Evolutionary conservation across 805 yeast genomes (phyloP).

Genomic region (Candida bentonensis): DNA sequence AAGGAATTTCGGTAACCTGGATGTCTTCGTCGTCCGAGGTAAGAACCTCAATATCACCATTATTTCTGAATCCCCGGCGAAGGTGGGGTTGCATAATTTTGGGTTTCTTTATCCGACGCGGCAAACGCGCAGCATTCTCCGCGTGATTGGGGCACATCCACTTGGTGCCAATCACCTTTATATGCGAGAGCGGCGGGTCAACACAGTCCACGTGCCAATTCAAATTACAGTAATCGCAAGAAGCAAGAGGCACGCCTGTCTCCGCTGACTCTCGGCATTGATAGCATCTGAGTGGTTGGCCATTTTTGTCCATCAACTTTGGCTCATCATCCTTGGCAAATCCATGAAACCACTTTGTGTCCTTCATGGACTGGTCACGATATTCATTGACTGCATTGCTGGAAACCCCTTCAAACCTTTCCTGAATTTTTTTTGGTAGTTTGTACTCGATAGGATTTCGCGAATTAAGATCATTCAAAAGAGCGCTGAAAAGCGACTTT

Average conservation of each 20-base stretch:
- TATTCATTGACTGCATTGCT: slow-evolving; percentile 62
- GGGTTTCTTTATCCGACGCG: slow-evolving; percentile 33
- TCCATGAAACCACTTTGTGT: slow-evolving; percentile 20
- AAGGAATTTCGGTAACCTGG: slow-evolving; percentile 25
- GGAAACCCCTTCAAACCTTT: slow-evolving; percentile 56
- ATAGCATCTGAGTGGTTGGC: slow-evolving; percentile 58
- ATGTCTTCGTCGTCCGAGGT: slow-evolving; percentile 28
- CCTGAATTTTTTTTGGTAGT: slow-evolving; percentile 57
- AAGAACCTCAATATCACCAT: slow-evolving; percentile 46
- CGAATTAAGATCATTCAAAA: slow-evolving; percentile 43
- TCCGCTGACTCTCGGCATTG: slow-evolving; percentile 63
- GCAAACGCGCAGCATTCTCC: slow-evolving; percentile 20
- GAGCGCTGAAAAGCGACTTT: slow-evolving; percentile 34
- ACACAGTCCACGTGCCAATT: slow-evolving; percentile 88
- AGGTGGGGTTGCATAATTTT: slow-evolving; percentile 40
- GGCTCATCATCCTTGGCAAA: slow-evolving; percentile 9
- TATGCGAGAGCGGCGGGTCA: slow-evolving; percentile 55
- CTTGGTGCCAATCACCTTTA: slow-evolving; percentile 59
- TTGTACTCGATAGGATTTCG: slow-evolving; percentile 54
- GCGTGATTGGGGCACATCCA: slow-evolving; percentile 92
- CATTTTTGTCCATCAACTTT: slow-evolving; percentile 49
- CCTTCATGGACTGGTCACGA: slow-evolving; percentile 44
- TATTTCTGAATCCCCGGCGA: slow-evolving; percentile 35
- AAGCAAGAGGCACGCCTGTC: slow-evolving; percentile 39
- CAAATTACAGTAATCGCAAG: slow-evolving; percentile 72